A percentile compares a stretch with the other conserved stretches of the same genome.
These are phyloP conservation scores for Tolypocladium sp. DNA, from an alignment of 2,329 filamentous ascomycete species.

Conservation along the genomic window DNA sequence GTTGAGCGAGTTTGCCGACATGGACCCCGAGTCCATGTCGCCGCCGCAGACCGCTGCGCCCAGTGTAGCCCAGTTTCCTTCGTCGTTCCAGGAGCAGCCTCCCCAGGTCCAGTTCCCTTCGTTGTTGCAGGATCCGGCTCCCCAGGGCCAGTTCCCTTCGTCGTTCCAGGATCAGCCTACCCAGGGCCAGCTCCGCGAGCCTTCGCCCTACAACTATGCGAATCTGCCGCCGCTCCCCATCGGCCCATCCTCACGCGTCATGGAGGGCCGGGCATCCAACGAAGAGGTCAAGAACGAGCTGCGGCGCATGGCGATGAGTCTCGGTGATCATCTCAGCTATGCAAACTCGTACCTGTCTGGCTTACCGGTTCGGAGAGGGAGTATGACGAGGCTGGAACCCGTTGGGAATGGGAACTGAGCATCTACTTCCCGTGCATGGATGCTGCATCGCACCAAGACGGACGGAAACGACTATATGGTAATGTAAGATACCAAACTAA, in stretches of 20 bases:
- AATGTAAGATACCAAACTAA: background rate
- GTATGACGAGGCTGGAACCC: conserved; percentile 15
- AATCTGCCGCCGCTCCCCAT: conserved; percentile 28
- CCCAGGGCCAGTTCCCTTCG: background rate
- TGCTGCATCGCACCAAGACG: background rate
- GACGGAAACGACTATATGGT: background rate
- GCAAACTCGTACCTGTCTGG: conserved; percentile 34
- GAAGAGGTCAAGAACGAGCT: conserved; percentile 43
- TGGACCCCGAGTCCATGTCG: conserved; percentile 26
- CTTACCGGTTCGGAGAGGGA: conserved; percentile 26
- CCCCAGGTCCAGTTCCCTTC: conserved; percentile 1
- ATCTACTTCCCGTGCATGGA: background rate
- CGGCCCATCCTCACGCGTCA: conserved; percentile 39
- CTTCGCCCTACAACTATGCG: conserved; percentile 8
- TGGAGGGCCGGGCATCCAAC: conserved; percentile 43
- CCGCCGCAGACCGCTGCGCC: conserved; percentile 20
- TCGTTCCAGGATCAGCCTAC: conserved; percentile 11
- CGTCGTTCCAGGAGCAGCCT: conserved; percentile 7
- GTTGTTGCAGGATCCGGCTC: background rate
- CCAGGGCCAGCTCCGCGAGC: conserved; percentile 9
- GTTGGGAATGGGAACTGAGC: conserved; percentile 2
- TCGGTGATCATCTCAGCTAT: conserved; percentile 37
- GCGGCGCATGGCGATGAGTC: conserved; percentile 38
- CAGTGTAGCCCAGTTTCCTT: conserved; percentile 1
- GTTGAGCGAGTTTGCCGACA: conserved; percentile 30